Conservation (phyloP, 2,329 filamentous ascomycete species). For the Penicillium sp. region DNA sequence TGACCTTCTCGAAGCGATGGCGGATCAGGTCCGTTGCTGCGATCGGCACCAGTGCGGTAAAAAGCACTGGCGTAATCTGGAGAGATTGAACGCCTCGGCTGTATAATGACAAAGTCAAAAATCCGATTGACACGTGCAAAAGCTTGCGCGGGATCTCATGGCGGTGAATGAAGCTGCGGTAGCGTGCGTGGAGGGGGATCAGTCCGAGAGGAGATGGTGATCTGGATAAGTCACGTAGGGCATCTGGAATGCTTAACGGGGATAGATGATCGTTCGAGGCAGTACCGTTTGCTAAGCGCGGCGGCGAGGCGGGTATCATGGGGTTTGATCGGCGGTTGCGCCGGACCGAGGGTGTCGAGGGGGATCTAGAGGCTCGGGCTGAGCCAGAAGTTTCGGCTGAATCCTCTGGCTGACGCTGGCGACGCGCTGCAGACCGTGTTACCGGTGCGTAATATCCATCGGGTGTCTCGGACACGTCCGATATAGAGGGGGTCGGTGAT, state of each 20-base stretch:
- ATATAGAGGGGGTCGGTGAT: constrained; percentile 76
- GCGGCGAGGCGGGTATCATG: constrained; percentile 41
- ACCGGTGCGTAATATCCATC: constrained; percentile 70
- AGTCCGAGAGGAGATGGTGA: constrained; percentile 90
- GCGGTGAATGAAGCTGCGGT: constrained; percentile 87
- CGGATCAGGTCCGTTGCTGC: constrained; percentile 77
- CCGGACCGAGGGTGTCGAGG: constrained; percentile 13
- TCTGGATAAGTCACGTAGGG: constrained; percentile 85
- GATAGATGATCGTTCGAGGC: constrained; percentile 40
- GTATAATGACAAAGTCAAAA: constrained; percentile 86
- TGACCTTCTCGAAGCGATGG: constrained; percentile 76
- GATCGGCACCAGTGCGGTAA: constrained; percentile 79
- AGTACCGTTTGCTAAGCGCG: constrained; percentile 36
- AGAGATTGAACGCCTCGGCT: constrained; percentile 71
- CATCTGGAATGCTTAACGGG: constrained; percentile 55
- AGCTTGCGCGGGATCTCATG: constrained; percentile 95
- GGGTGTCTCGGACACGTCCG: constrained; percentile 47
- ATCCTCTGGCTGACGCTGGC: constrained; percentile 53
- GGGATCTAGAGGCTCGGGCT: constrained; percentile 51
- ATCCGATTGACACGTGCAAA: constrained; percentile 94
- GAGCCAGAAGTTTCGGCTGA: constrained; percentile 42
- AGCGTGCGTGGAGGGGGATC: constrained; percentile 92
- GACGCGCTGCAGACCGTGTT: constrained; percentile 68
- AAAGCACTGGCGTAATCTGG: constrained; percentile 78
- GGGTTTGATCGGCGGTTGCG: constrained; percentile 41